Percentiles rank a stretch among this genome's conserved stretches.
Evolutionary conservation across 2,329 filamentous ascomycete genomes (phyloP).

Genomic region (Byssothecium circinans): DNA sequence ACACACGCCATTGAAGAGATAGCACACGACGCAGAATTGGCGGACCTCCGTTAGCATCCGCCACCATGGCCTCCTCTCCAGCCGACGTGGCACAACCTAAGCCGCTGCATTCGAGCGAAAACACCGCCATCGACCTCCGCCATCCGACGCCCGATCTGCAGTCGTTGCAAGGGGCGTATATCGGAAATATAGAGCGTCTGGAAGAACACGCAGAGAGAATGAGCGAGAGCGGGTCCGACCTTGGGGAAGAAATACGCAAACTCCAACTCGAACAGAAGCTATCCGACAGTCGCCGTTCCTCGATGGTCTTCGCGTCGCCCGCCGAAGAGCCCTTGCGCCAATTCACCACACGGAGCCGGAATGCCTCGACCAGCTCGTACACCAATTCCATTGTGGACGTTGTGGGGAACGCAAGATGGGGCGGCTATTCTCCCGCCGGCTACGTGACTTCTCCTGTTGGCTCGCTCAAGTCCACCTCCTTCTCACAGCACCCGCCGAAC

Average conservation of each 20-base stretch:
- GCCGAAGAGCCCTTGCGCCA: conserved; percentile 31
- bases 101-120: conserved; percentile 23
- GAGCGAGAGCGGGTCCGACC: conserved; percentile 70
- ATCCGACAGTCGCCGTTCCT: conserved; percentile 67
- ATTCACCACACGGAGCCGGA: conserved; percentile 40
- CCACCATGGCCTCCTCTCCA: conserved; percentile 27
- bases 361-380: conserved; percentile 47
- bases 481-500: conserved; percentile 39
- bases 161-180: conserved; percentile 62
- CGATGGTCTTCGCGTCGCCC: conserved; percentile 53
- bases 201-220: conserved; percentile 76
- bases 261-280: conserved; percentile 72
- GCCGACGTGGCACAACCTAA: conserved; percentile 20
- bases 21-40: too few relatives aligned
- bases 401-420: conserved; percentile 66
- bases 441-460: conserved; percentile 69
- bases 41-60: conserved; percentile 1
- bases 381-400: conserved; percentile 68
- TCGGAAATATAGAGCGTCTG: conserved; percentile 70
- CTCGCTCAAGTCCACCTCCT: conserved; percentile 58
- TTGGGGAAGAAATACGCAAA: conserved; percentile 75
- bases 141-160: conserved; percentile 66
- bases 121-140: conserved; percentile 28
- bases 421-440: conserved; percentile 69
- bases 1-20: too few relatives aligned